Percentiles rank a stretch among this genome's conserved stretches.
Evolutionary conservation across 352 stramenopile species (phyloP).

Genomic region (Phytophthora fragariaefolia): DNA sequence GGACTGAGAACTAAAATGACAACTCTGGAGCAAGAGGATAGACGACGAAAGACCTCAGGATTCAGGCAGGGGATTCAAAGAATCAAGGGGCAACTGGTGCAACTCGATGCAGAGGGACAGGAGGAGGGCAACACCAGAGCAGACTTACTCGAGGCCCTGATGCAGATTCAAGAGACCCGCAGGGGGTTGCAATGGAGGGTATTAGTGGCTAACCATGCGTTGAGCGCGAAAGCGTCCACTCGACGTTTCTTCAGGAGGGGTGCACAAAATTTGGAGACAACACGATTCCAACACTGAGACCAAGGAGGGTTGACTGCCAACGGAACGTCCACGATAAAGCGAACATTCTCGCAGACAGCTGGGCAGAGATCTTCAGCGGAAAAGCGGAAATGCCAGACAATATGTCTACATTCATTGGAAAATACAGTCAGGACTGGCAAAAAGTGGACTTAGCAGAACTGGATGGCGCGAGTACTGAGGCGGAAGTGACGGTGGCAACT

Average conservation of each 20-base stretch:
- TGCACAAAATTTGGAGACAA: slow-evolving; percentile 13
- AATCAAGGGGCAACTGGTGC: too few species aligned
- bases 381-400: background rate
- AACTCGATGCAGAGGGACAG: background rate
- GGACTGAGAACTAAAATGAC: too few species aligned
- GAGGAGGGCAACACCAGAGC: background rate
- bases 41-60: too few species aligned
- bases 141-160: background rate
- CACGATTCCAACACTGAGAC: slow-evolving; percentile 1
- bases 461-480: background rate
- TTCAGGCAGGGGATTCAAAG: too few species aligned
- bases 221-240: background rate
- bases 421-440: background rate
- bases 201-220: background rate
- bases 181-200: background rate
- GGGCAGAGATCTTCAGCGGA: background rate
- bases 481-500: background rate
- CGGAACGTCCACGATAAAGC: slow-evolving; percentile 1
- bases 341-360: slow-evolving; percentile 2
- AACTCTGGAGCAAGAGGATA: too few species aligned
- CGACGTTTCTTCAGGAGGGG: slow-evolving; percentile 4
- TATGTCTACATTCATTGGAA: background rate
- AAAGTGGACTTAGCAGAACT: background rate
- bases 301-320: background rate
- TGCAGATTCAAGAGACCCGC: background rate